Base-by-base conservation (phyloP, 2,329 filamentous ascomycete species). In the Ploettnerulaceae sp. region DNA sequence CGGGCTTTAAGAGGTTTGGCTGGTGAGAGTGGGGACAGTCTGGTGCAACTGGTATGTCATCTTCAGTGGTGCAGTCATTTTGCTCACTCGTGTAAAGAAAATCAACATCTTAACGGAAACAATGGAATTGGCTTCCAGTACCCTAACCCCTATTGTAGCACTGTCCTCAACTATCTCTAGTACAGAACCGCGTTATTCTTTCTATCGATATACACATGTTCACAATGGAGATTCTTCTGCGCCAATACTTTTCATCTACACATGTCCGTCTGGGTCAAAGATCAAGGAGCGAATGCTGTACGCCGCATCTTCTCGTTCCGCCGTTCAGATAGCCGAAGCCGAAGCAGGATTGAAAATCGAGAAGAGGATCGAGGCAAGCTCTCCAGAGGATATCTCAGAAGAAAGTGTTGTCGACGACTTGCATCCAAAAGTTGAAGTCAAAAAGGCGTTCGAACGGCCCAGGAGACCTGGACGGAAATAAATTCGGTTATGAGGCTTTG, bases 241-340 rank as follows among this genome's bases (percentile, higher is more conserved):
- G 45, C 79, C 82, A 2, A 70, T 91, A 37, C 72, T 91, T 5
- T 93, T 93, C 70, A 81, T 93, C 63, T 91, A 89, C 69, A 91
- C 86, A 5, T 89, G 86, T 64, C 88, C 88, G 0, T 70, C 77
- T 0, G 79, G 75, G 42, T 86, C 82, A 67, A 71, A 77, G 42
- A 86, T 93, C 70, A 90, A 88, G 70, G 84, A 86, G 67, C 76
- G 86, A 54, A 94, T 94, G 88, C 67, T 93, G 61, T 93, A 93
- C 64, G 86, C 87, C 25, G 70, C 82, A 20, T 82, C 82, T 71
- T 82, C 82, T 67, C 72, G 77, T 8, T 76, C 79, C 18, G 84
- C 87, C 3, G 70, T 89, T 22, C 67, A 71, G n/a, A 65, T 82
- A 25, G 86, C 86, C 14, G 77, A 82, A 58, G 68, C 67, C 26